Evolutionary conservation across 1,284 basidiomycete species (phyloP), one percentile per base, ranked within the genome.

Genomic region (Uromyces viciae-fabae): DNA sequence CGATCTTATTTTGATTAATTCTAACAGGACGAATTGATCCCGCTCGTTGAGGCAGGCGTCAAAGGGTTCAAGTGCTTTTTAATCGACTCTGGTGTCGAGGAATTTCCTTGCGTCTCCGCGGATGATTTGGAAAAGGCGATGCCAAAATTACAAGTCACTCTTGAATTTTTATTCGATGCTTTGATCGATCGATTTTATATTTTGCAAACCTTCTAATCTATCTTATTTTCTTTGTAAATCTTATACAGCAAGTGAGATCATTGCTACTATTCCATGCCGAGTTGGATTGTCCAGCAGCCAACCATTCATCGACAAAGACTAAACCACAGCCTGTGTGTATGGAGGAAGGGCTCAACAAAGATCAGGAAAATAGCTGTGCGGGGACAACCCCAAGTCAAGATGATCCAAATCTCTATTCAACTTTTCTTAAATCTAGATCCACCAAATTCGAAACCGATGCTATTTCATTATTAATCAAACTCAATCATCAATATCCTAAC

Each of bases 61-160:
- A 93, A 92, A 86, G 95, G 95, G 0, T 97, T 97, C 89, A 97
- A 97, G 86, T 96, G 94, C 85, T 97, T 97, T 86, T 87, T 97
- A 83, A 95, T 95, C 83, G 91, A 95, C 82, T 95, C 93, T 83
- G 94, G 95, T 46, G 94, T 97, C 19, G 92, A 95, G 83, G 95
- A 97, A 87, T 97, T 98, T 85, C 95, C 94, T 7, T 91, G 90
- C 84, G 94, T 97, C 4, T 87, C 87, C 5, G 91, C 91, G 84
- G 84, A 86, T n/a, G 92, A 96, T 85, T 86, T 95, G 4, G 85
- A 87, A 3, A 83, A 85, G 31, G 91, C 95, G 2, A 93, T 96
- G 91, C 87, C 89, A 74, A 88, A 90, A 75, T 87, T 96, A 36
- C 87, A 92, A 88, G 93, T 92, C 83, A 82, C 38, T 25, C 36